phyloP scores from a whole-genome alignment of 1,284 basidiomycete genomes.

The Malassezia dermatis region DNA sequence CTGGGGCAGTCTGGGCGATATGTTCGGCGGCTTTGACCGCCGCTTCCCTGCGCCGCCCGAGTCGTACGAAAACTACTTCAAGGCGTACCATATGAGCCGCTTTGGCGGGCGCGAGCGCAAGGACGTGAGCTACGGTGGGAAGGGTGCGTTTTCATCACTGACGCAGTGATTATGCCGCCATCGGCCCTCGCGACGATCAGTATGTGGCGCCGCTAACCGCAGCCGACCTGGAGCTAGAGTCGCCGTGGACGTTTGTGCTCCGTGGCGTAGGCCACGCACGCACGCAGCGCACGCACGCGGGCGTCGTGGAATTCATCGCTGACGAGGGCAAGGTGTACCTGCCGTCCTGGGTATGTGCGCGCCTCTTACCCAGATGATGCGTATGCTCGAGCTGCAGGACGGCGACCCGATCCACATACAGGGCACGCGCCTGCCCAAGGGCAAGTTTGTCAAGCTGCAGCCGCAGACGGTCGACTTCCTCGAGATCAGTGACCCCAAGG shows the following conservation, averaged over 20 bases:
- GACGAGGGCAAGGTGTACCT: slow-evolving; percentile 90
- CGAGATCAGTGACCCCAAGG: slow-evolving; percentile 79
- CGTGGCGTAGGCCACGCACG: slow-evolving; percentile 59
- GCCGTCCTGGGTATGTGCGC: slow-evolving; percentile 68
- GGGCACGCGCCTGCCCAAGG: slow-evolving; percentile 77
- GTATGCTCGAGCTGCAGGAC: slow-evolving; percentile 77
- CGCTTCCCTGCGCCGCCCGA: slow-evolving; percentile 33
- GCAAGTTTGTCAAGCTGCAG: slow-evolving; percentile 91
- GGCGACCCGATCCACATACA: slow-evolving; percentile 89
- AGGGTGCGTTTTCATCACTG: slow-evolving; percentile 60
- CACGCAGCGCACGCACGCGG: slow-evolving; percentile 64
- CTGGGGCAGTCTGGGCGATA: slow-evolving; percentile 19
- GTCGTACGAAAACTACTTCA: slow-evolving; percentile 45
- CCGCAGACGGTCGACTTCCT: slow-evolving; percentile 90
- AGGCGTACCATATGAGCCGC: slow-evolving; percentile 74
- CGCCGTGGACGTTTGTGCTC: slow-evolving; percentile 91
- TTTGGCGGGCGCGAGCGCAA: slow-evolving; percentile 68
- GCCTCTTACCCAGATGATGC: slow-evolving; percentile 69
- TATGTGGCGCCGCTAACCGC: slow-evolving; percentile 41
- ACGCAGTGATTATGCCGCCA: slow-evolving; percentile 85
- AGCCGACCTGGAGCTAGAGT: slow-evolving; percentile 75
- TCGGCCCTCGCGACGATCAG: slow-evolving; percentile 80
- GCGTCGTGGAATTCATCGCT: slow-evolving; percentile 97
- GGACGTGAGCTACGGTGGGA: slow-evolving; percentile 87
- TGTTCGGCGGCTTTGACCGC: slow-evolving; percentile 30